Conservation (phyloP, 164 flowering plant genomes). For the Cinnamomum chago region DNA sequence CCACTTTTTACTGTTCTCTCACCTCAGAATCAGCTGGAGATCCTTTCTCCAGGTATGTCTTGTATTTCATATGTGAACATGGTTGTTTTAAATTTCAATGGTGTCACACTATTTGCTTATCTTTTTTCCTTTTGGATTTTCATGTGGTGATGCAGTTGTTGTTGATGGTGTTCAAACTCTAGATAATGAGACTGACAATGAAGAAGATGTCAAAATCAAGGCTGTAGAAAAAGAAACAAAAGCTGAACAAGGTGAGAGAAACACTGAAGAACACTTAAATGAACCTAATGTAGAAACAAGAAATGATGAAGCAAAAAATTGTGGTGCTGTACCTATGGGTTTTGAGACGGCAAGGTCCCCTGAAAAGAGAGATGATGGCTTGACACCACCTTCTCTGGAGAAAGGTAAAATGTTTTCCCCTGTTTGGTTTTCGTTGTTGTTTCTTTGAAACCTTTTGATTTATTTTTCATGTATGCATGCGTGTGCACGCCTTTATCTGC, state of each 20-base stretch:
- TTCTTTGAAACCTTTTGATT: not conserved
- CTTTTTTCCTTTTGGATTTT: not conserved
- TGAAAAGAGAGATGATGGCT: constrained; percentile 9
- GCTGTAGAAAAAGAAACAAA: constrained; percentile 11
- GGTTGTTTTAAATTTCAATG: not conserved
- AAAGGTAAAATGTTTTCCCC: constrained; percentile 21
- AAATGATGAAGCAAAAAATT: constrained; percentile 6
- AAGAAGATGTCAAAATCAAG: constrained; percentile 14
- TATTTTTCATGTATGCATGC: no score
- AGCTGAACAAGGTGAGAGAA: constrained; percentile 8
- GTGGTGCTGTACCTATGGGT: constrained; percentile 9
- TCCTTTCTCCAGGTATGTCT: constrained; percentile 9
- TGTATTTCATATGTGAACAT: not conserved
- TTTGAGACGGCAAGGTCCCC: constrained; percentile 7
- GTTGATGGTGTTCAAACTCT: constrained; percentile 8
- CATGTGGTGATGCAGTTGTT: constrained; percentile 17
- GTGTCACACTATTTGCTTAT: not conserved
- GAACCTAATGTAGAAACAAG: not conserved
- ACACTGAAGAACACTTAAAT: not conserved
- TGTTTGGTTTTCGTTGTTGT: constrained; percentile 3
- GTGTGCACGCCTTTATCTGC: no score
- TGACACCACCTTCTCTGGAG: constrained; percentile 13
- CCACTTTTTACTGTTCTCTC: constrained; percentile 26
- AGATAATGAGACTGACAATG: constrained; percentile 12
- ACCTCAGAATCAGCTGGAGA: constrained; percentile 8